These are phyloP conservation scores for Acanthamoeba sp. DNA, from an alignment of 208 protist species.

Conservation along the genomic window DNA sequence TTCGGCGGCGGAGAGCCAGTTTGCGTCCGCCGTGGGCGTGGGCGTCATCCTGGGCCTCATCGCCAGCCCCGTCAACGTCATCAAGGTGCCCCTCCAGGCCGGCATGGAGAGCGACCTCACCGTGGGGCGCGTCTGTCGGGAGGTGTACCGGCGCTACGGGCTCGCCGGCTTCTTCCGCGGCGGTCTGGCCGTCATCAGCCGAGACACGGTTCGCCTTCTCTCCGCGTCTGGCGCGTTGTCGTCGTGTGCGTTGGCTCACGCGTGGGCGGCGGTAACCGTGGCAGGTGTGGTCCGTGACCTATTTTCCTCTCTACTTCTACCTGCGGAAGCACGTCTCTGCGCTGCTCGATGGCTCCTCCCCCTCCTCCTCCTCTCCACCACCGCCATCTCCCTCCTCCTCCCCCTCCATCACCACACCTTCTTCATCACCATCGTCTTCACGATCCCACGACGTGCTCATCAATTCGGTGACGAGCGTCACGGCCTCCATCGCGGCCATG, in stretches of 20 bases:
- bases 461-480: slow-evolving; percentile 50
- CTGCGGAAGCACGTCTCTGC: neutral
- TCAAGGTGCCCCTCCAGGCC: slow-evolving; percentile 52
- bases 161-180: slow-evolving; percentile 48
- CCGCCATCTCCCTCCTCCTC: neutral
- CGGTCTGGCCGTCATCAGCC: slow-evolving; percentile 26
- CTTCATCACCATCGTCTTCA: neutral
- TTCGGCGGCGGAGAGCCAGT: slow-evolving; percentile 8
- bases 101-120: slow-evolving; percentile 2
- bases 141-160: slow-evolving; percentile 46
- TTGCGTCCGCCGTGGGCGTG: neutral
- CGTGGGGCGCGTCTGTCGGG: neutral
- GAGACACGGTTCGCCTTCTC: slow-evolving; percentile 4
- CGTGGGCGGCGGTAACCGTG: too few species aligned
- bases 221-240: neutral
- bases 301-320: slow-evolving; percentile 57
- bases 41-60: slow-evolving; percentile 38
- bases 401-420: neutral
- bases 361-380: too few species aligned
- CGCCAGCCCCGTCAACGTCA: slow-evolving; percentile 60
- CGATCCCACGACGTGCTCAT: slow-evolving; percentile 9
- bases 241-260: neutral
- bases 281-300: slow-evolving; percentile 46
- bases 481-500: slow-evolving; percentile 38
- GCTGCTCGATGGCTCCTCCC: neutral